Percentiles rank a stretch among this genome's conserved stretches.
phyloP scores from a whole-genome alignment of 139 green algal species.

The Pseudopediastrum boryanum region DNA sequence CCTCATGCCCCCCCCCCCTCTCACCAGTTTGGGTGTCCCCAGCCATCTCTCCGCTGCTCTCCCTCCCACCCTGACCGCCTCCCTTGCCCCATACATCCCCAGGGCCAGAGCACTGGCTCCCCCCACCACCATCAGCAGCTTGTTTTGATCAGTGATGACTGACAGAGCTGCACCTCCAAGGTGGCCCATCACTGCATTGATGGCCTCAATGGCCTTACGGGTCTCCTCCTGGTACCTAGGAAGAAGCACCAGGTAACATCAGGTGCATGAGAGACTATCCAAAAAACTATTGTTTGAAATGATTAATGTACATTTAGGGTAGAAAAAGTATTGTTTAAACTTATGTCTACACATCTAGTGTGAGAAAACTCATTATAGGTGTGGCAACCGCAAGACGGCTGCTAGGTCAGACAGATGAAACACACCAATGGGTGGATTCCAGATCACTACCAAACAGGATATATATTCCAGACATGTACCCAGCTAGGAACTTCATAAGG shows the following conservation, averaged over 20 bases:
- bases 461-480: too few species aligned
- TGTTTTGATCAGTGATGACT: constrained; percentile 85
- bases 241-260: neutral
- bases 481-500: too few species aligned
- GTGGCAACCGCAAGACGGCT: neutral
- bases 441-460: neutral
- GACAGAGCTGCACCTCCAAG: constrained; percentile 65
- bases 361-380: too few species aligned
- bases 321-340: too few species aligned
- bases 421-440: neutral
- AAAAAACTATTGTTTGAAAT: too few species aligned
- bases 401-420: neutral
- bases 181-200: constrained; percentile 88
- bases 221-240: constrained; percentile 58
- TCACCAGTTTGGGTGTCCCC: constrained; percentile 82
- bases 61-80: constrained; percentile 79
- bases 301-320: too few species aligned
- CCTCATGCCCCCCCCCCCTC: too few species aligned
- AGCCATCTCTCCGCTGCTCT: constrained; percentile 83
- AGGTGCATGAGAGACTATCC: too few species aligned
- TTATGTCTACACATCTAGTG: too few species aligned
- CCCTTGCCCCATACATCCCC: constrained; percentile 85
- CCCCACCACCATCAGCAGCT: constrained; percentile 72
- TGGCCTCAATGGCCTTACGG: constrained; percentile 72
- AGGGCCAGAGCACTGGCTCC: constrained; percentile 81